A percentile compares a stretch with the other conserved stretches of the same genome.
Evolutionary conservation across 2,329 filamentous ascomycete species (phyloP).

Genomic region (Aspergillus niger): DNA sequence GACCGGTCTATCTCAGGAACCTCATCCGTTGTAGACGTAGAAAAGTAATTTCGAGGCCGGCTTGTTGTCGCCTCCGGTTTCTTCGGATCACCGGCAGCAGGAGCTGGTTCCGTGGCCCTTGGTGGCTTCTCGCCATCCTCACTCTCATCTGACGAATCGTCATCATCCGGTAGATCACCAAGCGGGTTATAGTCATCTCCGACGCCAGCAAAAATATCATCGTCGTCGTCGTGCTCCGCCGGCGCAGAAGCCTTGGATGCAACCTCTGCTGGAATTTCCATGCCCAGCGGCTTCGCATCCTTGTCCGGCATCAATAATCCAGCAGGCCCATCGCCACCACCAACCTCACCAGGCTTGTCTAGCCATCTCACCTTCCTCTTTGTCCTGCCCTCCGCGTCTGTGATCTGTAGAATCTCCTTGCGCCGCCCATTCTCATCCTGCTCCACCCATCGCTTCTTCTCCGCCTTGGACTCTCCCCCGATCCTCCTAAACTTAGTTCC

Average conservation of each 20-base stretch:
- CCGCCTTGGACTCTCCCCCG: constrained; percentile 44
- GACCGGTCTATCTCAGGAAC: constrained; percentile 50
- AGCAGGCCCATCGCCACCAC: constrained; percentile 11
- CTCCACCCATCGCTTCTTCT: constrained; percentile 57
- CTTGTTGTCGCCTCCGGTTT: constrained; percentile 18
- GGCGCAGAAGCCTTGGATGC: constrained; percentile 37
- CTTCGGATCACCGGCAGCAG: constrained; percentile 9
- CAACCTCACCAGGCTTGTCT: constrained; percentile 36
- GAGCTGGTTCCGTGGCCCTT: constrained; percentile 10
- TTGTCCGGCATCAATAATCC: constrained; percentile 47
- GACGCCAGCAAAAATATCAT: constrained; percentile 64
- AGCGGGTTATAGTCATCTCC: constrained; percentile 64
- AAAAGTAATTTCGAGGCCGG: constrained; percentile 52
- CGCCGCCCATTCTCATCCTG: constrained; percentile 54
- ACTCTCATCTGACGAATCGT: constrained; percentile 45
- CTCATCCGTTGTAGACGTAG: constrained; percentile 47
- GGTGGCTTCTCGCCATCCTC: constrained; percentile 25
- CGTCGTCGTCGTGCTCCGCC: constrained; percentile 52
- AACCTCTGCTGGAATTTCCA: constrained; percentile 51
- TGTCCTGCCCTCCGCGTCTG: constrained; percentile 61
- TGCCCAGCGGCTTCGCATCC: constrained; percentile 51
- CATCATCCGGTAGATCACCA: constrained; percentile 53
- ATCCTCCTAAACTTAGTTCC: constrained; percentile 59
- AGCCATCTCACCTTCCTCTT: constrained; percentile 64
- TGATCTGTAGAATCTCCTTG: constrained; percentile 61